Evolutionary conservation across 805 yeast genomes (phyloP).

Genomic region (Wickerhamiella kurtzmanii): DNA sequence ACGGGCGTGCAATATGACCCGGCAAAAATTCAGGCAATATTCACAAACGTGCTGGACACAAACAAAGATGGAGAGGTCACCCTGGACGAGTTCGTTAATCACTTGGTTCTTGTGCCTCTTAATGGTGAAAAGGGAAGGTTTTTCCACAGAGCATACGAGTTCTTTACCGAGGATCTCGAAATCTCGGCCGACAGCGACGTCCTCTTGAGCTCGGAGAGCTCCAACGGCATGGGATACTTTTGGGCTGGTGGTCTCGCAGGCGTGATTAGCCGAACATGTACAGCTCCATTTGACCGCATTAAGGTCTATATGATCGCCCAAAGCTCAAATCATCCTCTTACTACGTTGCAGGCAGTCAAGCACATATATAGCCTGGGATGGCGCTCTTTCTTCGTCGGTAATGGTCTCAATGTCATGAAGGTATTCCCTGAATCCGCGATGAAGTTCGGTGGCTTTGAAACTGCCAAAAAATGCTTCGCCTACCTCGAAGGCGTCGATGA

Average conservation of each 20-base stretch:
- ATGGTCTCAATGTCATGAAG: conserved; percentile 82
- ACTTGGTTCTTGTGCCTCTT: conserved; percentile 67
- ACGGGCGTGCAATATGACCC: conserved; percentile 42
- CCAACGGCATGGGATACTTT: conserved; percentile 80
- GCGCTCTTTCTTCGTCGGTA: conserved; percentile 82
- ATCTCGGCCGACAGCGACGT: conserved; percentile 87
- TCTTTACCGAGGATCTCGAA: conserved; percentile 69
- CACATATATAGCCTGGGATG: conserved; percentile 59
- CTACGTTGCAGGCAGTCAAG: conserved; percentile 65
- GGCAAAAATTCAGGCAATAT: conserved; percentile 41
- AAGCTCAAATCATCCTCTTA: conserved; percentile 32
- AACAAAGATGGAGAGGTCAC: conserved; percentile 56
- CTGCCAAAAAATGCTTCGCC: conserved; percentile 64
- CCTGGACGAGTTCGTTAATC: conserved; percentile 76
- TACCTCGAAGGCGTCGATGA: conserved; percentile 62
- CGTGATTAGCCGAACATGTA: conserved; percentile 86
- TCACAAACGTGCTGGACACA: conserved; percentile 38
- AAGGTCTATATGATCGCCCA: conserved; percentile 90
- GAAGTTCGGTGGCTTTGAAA: conserved; percentile 91
- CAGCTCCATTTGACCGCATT: conserved; percentile 93
- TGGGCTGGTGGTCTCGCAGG: conserved; percentile 94
- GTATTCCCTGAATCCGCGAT: conserved; percentile 96
- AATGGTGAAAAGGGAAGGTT: conserved; percentile 28
- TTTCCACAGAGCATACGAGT: conserved; percentile 66
- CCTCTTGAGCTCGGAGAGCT: conserved; percentile 60